Evolutionary conservation across 2,329 filamentous ascomycete genomes (phyloP), one percentile per base, ranked within the genome.

Genomic region (Phoma sp.): DNA sequence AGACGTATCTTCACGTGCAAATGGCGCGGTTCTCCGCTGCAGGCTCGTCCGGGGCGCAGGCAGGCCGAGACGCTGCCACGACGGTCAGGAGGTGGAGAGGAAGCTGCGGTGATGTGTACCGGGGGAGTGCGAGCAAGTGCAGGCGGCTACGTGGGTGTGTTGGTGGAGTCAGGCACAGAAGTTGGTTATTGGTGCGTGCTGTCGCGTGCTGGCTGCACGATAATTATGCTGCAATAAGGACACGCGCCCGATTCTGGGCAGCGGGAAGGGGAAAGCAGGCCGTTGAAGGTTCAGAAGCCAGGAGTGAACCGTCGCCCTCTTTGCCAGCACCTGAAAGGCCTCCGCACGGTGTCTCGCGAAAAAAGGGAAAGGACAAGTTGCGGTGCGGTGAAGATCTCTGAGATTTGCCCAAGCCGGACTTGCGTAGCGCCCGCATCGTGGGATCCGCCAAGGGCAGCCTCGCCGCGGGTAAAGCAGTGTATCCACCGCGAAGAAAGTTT

Each of bases 1-100:
- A n/a, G 40, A 53, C 26, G 58, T 67, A 64, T 72, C 63, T 73
- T 71, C 71, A 74, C 71, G 70, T 74, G 71, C 61, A 57, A 65
- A 64, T 34, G 45, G 42, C 23, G 52, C 45, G 34, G 30, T 57
- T 56, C 54, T 61, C 49, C 46, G 57, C 52, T 42, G 40, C 42
- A 45, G 18, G 28, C 34, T 57, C 46, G 59, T 28, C 47, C 25
- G 28, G 18, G n/a, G 42, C 29, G 14, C 30, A 29, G 28, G 48
- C 40, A 12, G 33, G 49, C 38, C 28, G 47, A 34, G 37, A 36
- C 12, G 25, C 30, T 50, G n/a, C 29, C 49, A n/a, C 17, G 32
- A 25, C 11, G 10, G 48, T 33, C 33, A 38, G 38, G 11, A 23
- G 45, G 40, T 29, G 51, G 34, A 28, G 37, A 37, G 21, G 34